These are phyloP conservation scores for Rhizopus stolonifer DNA, from an alignment of 371 early-diverging fungal genomes.

Conservation along the genomic window DNA sequence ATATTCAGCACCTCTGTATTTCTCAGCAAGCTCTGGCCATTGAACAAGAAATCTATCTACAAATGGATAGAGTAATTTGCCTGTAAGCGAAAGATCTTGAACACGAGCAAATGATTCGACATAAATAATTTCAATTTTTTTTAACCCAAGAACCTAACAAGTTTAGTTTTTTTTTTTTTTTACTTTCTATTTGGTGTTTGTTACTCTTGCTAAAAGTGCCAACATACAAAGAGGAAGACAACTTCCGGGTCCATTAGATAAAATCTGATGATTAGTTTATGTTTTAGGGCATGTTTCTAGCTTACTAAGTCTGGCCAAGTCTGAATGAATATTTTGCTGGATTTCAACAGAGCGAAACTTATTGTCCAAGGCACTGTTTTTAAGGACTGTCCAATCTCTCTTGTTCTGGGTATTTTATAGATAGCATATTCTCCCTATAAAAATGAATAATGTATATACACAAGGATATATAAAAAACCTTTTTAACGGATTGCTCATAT, in stretches of 20 bases:
- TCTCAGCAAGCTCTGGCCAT: slow-evolving; percentile 70
- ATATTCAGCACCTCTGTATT: slow-evolving; percentile 69
- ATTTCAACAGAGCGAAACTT: slow-evolving; percentile 37
- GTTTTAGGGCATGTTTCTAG: no score
- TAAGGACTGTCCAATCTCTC: slow-evolving; percentile 74
- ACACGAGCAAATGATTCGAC: slow-evolving; percentile 94
- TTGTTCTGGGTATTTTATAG: slow-evolving; percentile 61
- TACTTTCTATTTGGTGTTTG: slow-evolving; percentile 4
- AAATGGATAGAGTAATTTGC: slow-evolving; percentile 75
- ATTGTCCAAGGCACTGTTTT: slow-evolving; percentile 59
- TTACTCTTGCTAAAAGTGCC: slow-evolving; percentile 62
- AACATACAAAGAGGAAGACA: slow-evolving; percentile 78
- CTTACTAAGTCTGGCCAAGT: slow-evolving; percentile 61
- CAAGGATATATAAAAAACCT: neutral
- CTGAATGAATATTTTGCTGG: slow-evolving; percentile 33
- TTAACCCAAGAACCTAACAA: slow-evolving; percentile 58
- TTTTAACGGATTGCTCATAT: slow-evolving; percentile 38
- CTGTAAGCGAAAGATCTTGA: slow-evolving; percentile 77
- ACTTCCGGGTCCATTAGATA: slow-evolving; percentile 96
- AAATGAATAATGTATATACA: no score
- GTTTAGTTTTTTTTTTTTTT: neutral
- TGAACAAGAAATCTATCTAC: slow-evolving; percentile 90
- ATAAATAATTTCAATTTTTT: slow-evolving; percentile 68
- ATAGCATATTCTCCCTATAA: slow-evolving; percentile 35
- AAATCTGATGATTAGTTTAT: slow-evolving; percentile 42